A percentile compares a stretch with the other conserved stretches of the same genome.
Evolutionary conservation across 768 basidiomycete genomes (phyloP).

Genomic region (Trametes elegans): DNA sequence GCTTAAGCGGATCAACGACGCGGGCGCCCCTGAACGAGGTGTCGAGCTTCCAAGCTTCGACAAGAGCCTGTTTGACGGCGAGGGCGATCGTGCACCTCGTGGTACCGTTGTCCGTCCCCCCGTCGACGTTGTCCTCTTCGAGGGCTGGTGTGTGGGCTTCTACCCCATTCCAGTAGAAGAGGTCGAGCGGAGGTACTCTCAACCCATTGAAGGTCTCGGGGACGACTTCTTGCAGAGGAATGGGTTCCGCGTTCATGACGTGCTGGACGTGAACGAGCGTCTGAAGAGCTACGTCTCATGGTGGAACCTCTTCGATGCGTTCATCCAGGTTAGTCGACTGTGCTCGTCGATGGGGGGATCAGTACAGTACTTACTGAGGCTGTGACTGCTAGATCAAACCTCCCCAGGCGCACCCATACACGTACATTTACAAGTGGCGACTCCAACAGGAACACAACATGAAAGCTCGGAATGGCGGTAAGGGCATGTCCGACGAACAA

Average conservation of each 20-base stretch:
- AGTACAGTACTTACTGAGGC: neutral
- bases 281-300: constrained; percentile 59
- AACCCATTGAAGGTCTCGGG: constrained; percentile 30
- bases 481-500: constrained; percentile 85
- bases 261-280: constrained; percentile 61
- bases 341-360: neutral
- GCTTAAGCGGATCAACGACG: constrained; percentile 44
- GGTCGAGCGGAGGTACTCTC: constrained; percentile 53
- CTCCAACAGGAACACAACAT: constrained; percentile 87
- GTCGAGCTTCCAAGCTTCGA: constrained; percentile 80
- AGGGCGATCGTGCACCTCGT: constrained; percentile 73
- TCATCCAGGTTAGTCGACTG: constrained; percentile 62
- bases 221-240: constrained; percentile 34
- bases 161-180: constrained; percentile 52
- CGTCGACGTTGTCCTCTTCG: constrained; percentile 83
- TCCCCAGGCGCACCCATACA: constrained; percentile 34
- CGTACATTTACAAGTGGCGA: constrained; percentile 83
- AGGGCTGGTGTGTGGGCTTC: constrained; percentile 97
- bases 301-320: constrained; percentile 71
- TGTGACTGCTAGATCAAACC: constrained; percentile 36
- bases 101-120: constrained; percentile 47
- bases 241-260: constrained; percentile 46
- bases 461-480: constrained; percentile 81
- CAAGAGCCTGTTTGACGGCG: constrained; percentile 76
- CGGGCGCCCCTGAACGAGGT: neutral